Evolutionary conservation across 192 early-diverging fungal species (phyloP), one percentile per base, ranked within the genome.

Genomic region (Coemansia sp.): DNA sequence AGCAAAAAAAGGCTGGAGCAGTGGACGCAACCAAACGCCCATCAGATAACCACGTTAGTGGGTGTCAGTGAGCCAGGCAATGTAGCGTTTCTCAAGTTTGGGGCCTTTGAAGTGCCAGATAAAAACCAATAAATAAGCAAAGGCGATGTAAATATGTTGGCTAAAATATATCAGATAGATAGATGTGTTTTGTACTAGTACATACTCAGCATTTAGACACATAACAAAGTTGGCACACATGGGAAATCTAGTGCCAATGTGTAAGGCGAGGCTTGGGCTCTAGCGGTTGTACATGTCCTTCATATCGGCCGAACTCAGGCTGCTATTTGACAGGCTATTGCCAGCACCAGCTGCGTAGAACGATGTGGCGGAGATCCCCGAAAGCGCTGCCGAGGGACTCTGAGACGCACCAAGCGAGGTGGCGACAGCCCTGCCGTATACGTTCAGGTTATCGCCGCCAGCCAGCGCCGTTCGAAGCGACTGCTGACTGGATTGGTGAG

Each of bases 241-340:
- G 7, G 33, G 16, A 8, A 35, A 58, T 36, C 56, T 37, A 51
- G 48, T 11, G 48, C 48, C 48, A 26, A 21, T 21, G 48, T 11
- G 23, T 51, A 39, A 48, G 37, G 39, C 23, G n/a, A 43, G 46
- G 34, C n/a, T 7, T 9, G 36, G 33, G 21, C 4, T 50, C 58
- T 60, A 79, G 50, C 77, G 77, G 45, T 59, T 69, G 69, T 80
- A 80, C 65, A 74, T 62, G 60, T 75, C 78, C 55, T 69, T 80
- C 69, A 79, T 73, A 20, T 80, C 78, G 55, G 35, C 62, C 21
- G 78, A 80, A 46, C 69, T 72, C 23, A 80, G 63, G 31, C 73
- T 80, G 55, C 72, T 80, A 33, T 60, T 75, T 14, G 78, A 80
- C 34, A 80, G 43, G 60, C 66, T 80, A 59, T 56, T 74, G 59